These are phyloP conservation scores for Lactarius sanguifluus DNA, from an alignment of 768 basidiomycete genomes.

Conservation along the genomic window DNA sequence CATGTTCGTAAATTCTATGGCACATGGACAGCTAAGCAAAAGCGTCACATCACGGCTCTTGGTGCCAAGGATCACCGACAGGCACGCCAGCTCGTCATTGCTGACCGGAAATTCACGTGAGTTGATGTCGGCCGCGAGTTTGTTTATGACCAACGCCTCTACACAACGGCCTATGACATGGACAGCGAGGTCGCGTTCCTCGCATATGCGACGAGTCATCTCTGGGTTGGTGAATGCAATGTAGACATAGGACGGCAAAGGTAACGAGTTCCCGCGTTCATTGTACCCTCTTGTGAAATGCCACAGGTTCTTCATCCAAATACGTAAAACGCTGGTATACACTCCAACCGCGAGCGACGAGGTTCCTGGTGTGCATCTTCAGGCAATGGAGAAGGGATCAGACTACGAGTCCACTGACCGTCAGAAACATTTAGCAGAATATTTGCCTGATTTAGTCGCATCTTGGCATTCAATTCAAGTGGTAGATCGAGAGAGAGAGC, in stretches of 20 bases:
- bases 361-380: neutral
- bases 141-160: too few species aligned
- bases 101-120: neutral
- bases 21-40: neutral
- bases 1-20: neutral
- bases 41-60: neutral
- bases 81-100: neutral
- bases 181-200: too few species aligned
- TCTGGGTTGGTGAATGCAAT: too few species aligned
- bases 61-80: neutral
- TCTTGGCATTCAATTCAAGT: neutral
- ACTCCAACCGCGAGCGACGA: neutral
- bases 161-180: too few species aligned
- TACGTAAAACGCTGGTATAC: neutral
- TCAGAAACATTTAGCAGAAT: neutral
- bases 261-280: too few species aligned
- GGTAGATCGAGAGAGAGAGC: neutral
- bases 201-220: too few species aligned
- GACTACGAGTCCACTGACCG: neutral
- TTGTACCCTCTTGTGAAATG: too few species aligned
- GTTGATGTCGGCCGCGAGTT: neutral
- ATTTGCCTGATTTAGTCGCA: neutral
- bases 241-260: too few species aligned
- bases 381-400: neutral
- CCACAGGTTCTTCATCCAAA: conserved; percentile 6